phyloP scores from a whole-genome alignment of 805 yeast species.

The Wickerhamiella sergipiensis region DNA sequence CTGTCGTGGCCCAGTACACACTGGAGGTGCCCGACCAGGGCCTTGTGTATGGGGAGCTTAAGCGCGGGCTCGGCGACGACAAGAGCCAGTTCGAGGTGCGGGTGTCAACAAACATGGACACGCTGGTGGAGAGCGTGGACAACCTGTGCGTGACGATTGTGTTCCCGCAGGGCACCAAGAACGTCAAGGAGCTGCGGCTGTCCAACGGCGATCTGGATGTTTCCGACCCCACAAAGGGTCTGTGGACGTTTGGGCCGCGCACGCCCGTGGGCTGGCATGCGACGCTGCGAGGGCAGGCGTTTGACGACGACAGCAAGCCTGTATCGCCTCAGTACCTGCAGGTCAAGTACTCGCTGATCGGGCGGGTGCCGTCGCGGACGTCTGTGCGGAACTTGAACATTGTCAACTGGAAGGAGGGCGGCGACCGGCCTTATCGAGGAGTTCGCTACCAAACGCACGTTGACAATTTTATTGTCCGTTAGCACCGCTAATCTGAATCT shows the following conservation, averaged over 20 bases:
- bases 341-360: constrained; percentile 37
- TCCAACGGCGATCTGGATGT: constrained; percentile 64
- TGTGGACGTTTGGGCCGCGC: constrained; percentile 52
- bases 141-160: constrained; percentile 32
- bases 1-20: constrained; percentile 47
- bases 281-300: constrained; percentile 43
- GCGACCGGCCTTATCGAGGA: constrained; percentile 75
- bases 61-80: constrained; percentile 37
- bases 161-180: constrained; percentile 16
- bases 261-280: constrained; percentile 55
- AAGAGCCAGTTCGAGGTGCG: constrained; percentile 52
- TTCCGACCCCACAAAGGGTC: constrained; percentile 33
- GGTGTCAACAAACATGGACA: constrained; percentile 33
- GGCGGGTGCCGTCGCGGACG: constrained; percentile 47
- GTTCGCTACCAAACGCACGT: constrained; percentile 67
- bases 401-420: constrained; percentile 44
- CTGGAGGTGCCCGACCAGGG: constrained; percentile 39
- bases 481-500: too few species aligned
- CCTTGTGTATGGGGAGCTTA: constrained; percentile 40
- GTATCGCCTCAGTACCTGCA: constrained; percentile 12
- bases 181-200: constrained; percentile 42
- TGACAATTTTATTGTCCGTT: constrained; percentile 36
- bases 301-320: constrained; percentile 12
- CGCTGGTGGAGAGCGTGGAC: constrained; percentile 35
- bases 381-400: constrained; percentile 9